Evolutionary conservation across 2,329 filamentous ascomycete genomes (phyloP).

Genomic region (Scedosporium aurantiacum): DNA sequence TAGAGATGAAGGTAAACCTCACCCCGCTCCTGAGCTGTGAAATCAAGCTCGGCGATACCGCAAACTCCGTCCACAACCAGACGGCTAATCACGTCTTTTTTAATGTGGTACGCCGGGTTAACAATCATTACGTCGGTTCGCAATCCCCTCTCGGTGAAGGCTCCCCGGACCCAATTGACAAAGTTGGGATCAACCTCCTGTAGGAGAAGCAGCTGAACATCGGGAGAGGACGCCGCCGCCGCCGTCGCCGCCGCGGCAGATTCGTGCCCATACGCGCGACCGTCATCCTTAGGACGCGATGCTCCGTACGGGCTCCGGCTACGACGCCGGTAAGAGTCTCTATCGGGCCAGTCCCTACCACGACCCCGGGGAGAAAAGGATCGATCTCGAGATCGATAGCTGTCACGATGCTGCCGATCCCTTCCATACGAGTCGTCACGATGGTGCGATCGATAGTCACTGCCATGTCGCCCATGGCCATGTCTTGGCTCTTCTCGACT

Average conservation of each 20-base stretch:
- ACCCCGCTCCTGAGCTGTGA: background rate
- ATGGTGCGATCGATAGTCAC: constrained; percentile 38
- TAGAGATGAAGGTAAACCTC: constrained; percentile 6
- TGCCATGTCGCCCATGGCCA: constrained; percentile 53
- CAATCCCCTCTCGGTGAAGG: constrained; percentile 61
- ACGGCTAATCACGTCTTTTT: constrained; percentile 4
- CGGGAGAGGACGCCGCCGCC: constrained; percentile 46
- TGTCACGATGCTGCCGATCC: constrained; percentile 30
- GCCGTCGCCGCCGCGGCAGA: constrained; percentile 50
- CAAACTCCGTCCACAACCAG: constrained; percentile 1
- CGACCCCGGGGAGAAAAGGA: constrained; percentile 53
- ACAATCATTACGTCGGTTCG: constrained; percentile 73
- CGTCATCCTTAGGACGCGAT: constrained; percentile 39
- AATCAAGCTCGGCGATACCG: constrained; percentile 5
- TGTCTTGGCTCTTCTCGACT: constrained; percentile 43
- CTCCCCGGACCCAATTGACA: constrained; percentile 68
- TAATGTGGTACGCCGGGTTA: constrained; percentile 60
- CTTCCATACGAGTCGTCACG: constrained; percentile 44
- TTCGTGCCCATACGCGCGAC: constrained; percentile 63
- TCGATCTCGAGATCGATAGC: constrained; percentile 41
- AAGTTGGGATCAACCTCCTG: constrained; percentile 72
- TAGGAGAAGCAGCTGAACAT: constrained; percentile 77
- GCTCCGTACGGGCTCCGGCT: constrained; percentile 55
- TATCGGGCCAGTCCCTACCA: constrained; percentile 23
- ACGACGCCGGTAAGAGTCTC: constrained; percentile 50